Evolutionary conservation across 2,329 filamentous ascomycete genomes (phyloP).

Genomic region (Neofusicoccum umdonicola): DNA sequence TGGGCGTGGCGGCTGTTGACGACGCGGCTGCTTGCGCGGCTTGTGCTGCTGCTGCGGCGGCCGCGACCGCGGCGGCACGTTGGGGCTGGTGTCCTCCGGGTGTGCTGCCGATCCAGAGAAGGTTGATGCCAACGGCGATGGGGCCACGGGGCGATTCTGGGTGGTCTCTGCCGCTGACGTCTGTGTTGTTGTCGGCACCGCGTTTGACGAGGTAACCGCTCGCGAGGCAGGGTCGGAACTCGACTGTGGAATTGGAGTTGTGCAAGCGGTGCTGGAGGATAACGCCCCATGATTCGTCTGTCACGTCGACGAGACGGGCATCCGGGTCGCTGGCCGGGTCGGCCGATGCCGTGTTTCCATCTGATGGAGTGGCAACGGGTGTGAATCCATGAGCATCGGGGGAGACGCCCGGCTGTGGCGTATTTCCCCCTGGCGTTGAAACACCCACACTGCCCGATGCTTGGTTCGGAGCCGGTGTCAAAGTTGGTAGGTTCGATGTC

Average conservation of each 20-base stretch:
- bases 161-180: conserved; percentile 13
- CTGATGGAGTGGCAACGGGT: conserved; percentile 65
- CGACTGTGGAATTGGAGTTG: conserved; percentile 34
- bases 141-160: conserved; percentile 30
- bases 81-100: conserved; percentile 23
- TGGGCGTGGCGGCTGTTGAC: background rate
- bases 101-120: conserved; percentile 42
- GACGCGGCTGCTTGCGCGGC: background rate
- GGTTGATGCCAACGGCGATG: conserved; percentile 40
- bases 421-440: conserved; percentile 27
- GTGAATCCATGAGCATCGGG: conserved; percentile 49
- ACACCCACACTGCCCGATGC: background rate
- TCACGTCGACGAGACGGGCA: conserved; percentile 67
- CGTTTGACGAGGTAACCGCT: conserved; percentile 46
- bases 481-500: conserved; percentile 46
- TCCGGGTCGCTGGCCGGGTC: conserved; percentile 57
- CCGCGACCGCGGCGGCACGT: background rate
- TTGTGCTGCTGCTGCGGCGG: background rate
- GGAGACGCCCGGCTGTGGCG: conserved; percentile 33
- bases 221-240: conserved; percentile 39
- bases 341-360: conserved; percentile 40
- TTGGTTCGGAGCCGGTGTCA: conserved; percentile 21
- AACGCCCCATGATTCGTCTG: conserved; percentile 74
- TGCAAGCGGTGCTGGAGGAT: conserved; percentile 61
- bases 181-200: conserved; percentile 24